Conservation (phyloP, 2,329 filamentous ascomycete genomes). For the Pochonia chlamydosporia region DNA sequence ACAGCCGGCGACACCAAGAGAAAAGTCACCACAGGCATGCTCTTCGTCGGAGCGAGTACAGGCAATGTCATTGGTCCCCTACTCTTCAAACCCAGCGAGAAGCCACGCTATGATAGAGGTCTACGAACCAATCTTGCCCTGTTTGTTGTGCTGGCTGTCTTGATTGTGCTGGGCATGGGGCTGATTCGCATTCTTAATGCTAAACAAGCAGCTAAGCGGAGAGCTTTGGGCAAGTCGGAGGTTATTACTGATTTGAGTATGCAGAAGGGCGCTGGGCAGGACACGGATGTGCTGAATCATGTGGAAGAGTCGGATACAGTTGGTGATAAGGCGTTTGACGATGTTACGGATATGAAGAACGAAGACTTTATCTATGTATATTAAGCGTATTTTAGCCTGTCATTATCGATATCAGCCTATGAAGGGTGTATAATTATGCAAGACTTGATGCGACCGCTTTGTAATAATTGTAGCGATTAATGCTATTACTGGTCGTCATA, state of each 20-base stretch:
- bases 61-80: constrained; percentile 62
- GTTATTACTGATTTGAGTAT: constrained; percentile 49
- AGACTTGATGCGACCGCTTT: no score
- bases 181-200: constrained; percentile 44
- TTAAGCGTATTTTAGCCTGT: constrained; percentile 10
- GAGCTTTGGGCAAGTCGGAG: constrained; percentile 33
- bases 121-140: constrained; percentile 54
- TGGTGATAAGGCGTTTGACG: constrained; percentile 37
- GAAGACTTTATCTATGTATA: constrained; percentile 57
- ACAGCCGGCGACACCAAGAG: constrained; percentile 63
- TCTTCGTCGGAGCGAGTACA: constrained; percentile 56
- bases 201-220: constrained; percentile 32
- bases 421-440: no score
- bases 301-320: constrained; percentile 12
- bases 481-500: no score
- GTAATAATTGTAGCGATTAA: not conserved
- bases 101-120: constrained; percentile 51
- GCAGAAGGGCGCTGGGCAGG: constrained; percentile 25
- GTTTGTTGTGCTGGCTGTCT: constrained; percentile 49
- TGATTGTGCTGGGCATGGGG: constrained; percentile 31
- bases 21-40: constrained; percentile 54
- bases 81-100: constrained; percentile 51
- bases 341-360: constrained; percentile 52
- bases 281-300: constrained; percentile 17
- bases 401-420: not conserved